Base-by-base conservation (phyloP, 192 early-diverging fungal genomes). In the Entomortierella chlamydospora region DNA sequence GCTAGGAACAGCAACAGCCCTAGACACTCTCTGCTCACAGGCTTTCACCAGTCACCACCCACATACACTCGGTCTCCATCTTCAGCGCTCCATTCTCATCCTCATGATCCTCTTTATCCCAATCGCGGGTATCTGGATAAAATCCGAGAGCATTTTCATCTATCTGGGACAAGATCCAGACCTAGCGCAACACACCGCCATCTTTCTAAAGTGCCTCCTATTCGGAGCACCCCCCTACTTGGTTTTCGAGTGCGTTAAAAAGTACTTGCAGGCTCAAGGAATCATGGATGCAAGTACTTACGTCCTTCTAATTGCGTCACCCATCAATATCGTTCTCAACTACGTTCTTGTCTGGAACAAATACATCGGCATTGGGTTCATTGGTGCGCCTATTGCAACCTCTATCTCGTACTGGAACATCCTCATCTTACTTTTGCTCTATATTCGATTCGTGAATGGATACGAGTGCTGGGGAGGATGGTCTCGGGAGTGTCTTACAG, bases 181-280 rank as follows among this genome's bases (percentile, higher is more conserved):
- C 41, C 71, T 97, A 7, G 87, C 96, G 0, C 17, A 74, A 6
- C 81, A 96, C 12, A 87, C 94, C 20, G 86, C 90, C 20, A 34
- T 82, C 47, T 99, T 91, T 71, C 64, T 94, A n/a, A 80, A 87
- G 6, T 90, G 85, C 29, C 84, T 92, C 30, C 70, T 97, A 34
- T 73, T 91, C 2, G 94, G 95, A 1, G 87, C 91, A 31, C 88
- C 92, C 31, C 91, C 95, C 3, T 90, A 84, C 79, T 80, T 98
- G 76, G 84, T 88, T 20, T 92, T 93, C 86, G 96, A 98, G 67
- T 93, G 92, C 72, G 71, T 96, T 53, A 94, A 95, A 76, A 88
- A 94, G 61, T 98, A 87, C 65, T 83, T 98, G 25, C 95, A 97
- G 70, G 90, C 92, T 1, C 97, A 99, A 85, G 96, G 83, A n/a